These are phyloP conservation scores for Epichloe brachyelytri DNA, from an alignment of 2,329 filamentous ascomycete species.

Conservation along the genomic window DNA sequence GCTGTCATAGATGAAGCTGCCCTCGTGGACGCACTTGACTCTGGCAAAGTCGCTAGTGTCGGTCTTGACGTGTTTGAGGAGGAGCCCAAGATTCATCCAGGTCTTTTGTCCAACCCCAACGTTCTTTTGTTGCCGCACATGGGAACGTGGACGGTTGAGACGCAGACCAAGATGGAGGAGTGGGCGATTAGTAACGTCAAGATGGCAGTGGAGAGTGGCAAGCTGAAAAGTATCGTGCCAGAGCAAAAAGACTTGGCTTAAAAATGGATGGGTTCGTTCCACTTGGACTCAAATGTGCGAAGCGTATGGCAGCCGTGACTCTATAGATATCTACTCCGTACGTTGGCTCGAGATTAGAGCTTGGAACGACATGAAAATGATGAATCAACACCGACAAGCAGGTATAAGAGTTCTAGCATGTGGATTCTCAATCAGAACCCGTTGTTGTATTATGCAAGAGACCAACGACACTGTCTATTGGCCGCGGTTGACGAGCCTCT, in stretches of 20 bases:
- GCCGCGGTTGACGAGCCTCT: constrained; percentile 32
- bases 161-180: constrained; percentile 56
- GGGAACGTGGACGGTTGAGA: constrained; percentile 68
- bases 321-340: not conserved
- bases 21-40: constrained; percentile 58
- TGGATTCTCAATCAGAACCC: not conserved
- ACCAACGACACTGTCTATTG: constrained; percentile 14
- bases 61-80: constrained; percentile 77
- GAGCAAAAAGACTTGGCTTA: constrained; percentile 42
- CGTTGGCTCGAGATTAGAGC: no score
- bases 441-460: not conserved
- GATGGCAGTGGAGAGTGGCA: constrained; percentile 46
- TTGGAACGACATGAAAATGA: no score
- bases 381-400: no score
- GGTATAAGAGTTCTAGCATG: no score
- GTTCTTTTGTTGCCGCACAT: constrained; percentile 73
- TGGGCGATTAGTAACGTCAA: constrained; percentile 62
- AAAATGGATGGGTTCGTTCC: not conserved
- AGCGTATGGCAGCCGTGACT: no score
- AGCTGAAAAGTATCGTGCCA: constrained; percentile 54
- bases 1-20: constrained; percentile 73
- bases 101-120: constrained; percentile 54
- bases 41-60: constrained; percentile 54
- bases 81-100: constrained; percentile 64
- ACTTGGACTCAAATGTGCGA: not conserved